Evolutionary conservation across 352 stramenopile species (phyloP), one percentile per base, ranked within the genome.

Genomic region (Achlya hypogyna): DNA sequence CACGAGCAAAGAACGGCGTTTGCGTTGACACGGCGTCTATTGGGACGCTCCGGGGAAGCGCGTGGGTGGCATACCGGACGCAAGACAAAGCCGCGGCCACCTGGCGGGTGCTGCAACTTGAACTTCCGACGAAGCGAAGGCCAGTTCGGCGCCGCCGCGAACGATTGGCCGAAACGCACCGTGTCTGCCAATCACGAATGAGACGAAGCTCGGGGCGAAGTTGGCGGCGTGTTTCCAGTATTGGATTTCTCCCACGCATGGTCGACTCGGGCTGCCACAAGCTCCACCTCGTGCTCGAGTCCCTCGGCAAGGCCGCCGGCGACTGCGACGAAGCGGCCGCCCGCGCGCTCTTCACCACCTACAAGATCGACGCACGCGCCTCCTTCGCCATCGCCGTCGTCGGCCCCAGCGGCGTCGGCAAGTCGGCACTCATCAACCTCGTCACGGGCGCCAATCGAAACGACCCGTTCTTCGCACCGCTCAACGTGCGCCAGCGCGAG

Each of bases 221-320:
- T 56, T 56, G 12, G 49, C 31, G 18, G 49, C 25, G 20, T 56
- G 49, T 56, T 56, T 56, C 56, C 56, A 64, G 56, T 64, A 64
- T 64, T 64, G 56, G 56, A 64, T 64, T 64, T 42, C 22, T 27
- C 29, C 31, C 49, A 29, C 14, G 22, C n/a, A 64, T 64, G 56
- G 56, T 53, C 9, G 35, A 56, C 49, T 56, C 49, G 49, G n/a
- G 49, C 6, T 56, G 25, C 49, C 49, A 56, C 12, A 56, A 51
- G n/a, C 31, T 64, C 35, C 29, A 51, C 25, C 35, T 51, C 42
- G 20, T 27, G 35, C 42, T 64, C 38, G 20, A 51, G 42, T 64
- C 56, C 18, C 25, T 64, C 3, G 23, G 4, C 14, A 64, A 64
- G 29, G 56, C n/a, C 35, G 35, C 4, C 38, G 31, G 29, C 29